Conservation (phyloP, 305 asterid species). For the Striga hermonthica region DNA sequence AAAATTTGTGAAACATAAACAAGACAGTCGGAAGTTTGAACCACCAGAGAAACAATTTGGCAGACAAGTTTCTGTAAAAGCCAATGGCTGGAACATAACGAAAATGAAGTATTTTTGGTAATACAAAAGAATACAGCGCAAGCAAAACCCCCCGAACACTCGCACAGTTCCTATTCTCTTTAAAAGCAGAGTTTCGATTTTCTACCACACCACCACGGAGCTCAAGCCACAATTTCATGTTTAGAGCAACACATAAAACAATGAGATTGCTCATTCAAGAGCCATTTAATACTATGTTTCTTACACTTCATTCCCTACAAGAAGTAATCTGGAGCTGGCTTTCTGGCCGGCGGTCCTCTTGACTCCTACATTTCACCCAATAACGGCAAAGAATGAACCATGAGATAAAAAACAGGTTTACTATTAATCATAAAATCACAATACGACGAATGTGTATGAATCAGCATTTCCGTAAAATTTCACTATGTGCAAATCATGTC, state of each 20-base stretch:
- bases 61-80: constrained; percentile 1
- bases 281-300: not conserved
- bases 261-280: constrained; percentile 8
- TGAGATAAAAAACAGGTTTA: too few relatives aligned
- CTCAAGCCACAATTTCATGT: constrained; percentile 15
- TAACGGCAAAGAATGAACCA: not conserved
- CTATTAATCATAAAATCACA: too few relatives aligned
- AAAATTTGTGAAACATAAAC: too few relatives aligned
- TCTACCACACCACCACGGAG: not conserved
- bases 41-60: not conserved
- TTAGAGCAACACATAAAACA: not conserved
- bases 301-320: constrained; percentile 37
- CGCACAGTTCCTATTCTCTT: not conserved
- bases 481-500: not conserved
- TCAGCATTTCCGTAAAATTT: not conserved
- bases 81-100: not conserved
- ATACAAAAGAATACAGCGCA: constrained; percentile 19
- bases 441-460: too few relatives aligned
- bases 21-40: too few relatives aligned
- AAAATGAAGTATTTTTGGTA: not conserved
- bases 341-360: constrained; percentile 81
- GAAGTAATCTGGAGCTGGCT: constrained; percentile 91
- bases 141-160: not conserved
- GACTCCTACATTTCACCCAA: constrained; percentile 62
- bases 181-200: not conserved